These are phyloP conservation scores for Xenosphaeropsis pyriputrescens DNA, from an alignment of 2,329 filamentous ascomycete species.

Conservation along the genomic window DNA sequence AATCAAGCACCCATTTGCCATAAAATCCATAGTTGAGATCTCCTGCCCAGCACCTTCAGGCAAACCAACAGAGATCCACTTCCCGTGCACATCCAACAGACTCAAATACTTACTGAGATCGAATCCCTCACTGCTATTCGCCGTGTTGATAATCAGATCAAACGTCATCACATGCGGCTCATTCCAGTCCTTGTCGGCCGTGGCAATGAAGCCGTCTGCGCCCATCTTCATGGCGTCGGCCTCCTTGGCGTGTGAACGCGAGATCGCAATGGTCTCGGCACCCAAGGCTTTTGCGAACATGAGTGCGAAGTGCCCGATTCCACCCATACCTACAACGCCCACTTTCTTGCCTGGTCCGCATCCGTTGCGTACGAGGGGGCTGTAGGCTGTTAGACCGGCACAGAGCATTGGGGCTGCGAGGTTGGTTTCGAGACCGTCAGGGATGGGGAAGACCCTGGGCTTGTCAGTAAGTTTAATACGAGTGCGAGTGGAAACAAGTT, in stretches of 20 bases:
- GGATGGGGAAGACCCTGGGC: slow-evolving; percentile 53
- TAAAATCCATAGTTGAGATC: slow-evolving; percentile 61
- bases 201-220: slow-evolving; percentile 44
- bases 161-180: slow-evolving; percentile 45
- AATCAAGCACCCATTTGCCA: slow-evolving; percentile 60
- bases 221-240: slow-evolving; percentile 42
- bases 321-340: slow-evolving; percentile 58
- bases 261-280: slow-evolving; percentile 47
- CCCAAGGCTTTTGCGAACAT: slow-evolving; percentile 55
- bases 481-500: not conserved
- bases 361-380: slow-evolving; percentile 62
- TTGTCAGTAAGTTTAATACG: not conserved
- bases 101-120: slow-evolving; percentile 59
- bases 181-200: slow-evolving; percentile 41
- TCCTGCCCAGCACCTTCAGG: slow-evolving; percentile 61
- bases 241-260: slow-evolving; percentile 43
- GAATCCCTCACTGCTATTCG: slow-evolving; percentile 53
- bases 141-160: slow-evolving; percentile 64
- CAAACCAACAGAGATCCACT: slow-evolving; percentile 67
- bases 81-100: slow-evolving; percentile 68
- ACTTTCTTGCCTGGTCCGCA: slow-evolving; percentile 68
- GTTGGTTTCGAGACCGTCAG: slow-evolving; percentile 47
- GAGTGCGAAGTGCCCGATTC: slow-evolving; percentile 57
- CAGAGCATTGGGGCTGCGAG: slow-evolving; percentile 71
- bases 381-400: slow-evolving; percentile 69